Conservation (phyloP, 768 basidiomycete genomes). For the Pleurotus tuber-regium region DNA sequence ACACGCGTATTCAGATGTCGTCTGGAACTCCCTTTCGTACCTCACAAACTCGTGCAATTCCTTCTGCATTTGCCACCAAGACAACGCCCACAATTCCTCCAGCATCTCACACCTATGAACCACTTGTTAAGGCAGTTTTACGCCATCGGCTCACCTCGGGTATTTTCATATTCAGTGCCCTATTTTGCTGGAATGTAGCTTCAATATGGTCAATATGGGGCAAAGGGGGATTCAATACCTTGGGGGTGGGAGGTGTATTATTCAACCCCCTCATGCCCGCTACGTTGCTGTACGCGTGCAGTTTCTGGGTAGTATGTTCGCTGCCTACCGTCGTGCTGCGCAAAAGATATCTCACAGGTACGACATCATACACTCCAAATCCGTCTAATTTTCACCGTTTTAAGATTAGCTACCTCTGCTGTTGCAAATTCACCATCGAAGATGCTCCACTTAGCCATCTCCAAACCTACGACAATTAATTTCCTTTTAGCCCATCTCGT, state of each 20-base stretch:
- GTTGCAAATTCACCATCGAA: constrained; percentile 50
- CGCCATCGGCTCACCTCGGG: constrained; percentile 55
- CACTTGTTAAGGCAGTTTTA: constrained; percentile 60
- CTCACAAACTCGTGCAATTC: constrained; percentile 48
- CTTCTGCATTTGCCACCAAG: constrained; percentile 42
- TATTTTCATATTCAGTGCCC: constrained; percentile 50
- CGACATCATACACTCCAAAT: constrained; percentile 20
- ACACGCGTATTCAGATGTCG: too few relatives aligned
- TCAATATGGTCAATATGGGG: constrained; percentile 43
- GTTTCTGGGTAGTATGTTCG: constrained; percentile 50
- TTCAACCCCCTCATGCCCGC: constrained; percentile 39
- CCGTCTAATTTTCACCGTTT: neutral
- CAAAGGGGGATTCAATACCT: constrained; percentile 29
- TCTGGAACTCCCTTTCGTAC: constrained; percentile 10
- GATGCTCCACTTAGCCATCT: constrained; percentile 41
- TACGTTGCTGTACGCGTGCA: constrained; percentile 38
- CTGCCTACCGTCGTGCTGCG: constrained; percentile 57
- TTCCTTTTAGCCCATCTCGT: constrained; percentile 44
- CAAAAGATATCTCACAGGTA: constrained; percentile 60
- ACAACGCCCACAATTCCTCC: constrained; percentile 56
- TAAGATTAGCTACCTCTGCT: constrained; percentile 41
- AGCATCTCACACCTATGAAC: constrained; percentile 59
- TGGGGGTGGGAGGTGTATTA: constrained; percentile 30
- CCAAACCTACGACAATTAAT: constrained; percentile 44
- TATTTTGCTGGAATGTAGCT: constrained; percentile 43